Conservation (phyloP, 257 asterid genomes). For the Solanum appendiculatum region DNA sequence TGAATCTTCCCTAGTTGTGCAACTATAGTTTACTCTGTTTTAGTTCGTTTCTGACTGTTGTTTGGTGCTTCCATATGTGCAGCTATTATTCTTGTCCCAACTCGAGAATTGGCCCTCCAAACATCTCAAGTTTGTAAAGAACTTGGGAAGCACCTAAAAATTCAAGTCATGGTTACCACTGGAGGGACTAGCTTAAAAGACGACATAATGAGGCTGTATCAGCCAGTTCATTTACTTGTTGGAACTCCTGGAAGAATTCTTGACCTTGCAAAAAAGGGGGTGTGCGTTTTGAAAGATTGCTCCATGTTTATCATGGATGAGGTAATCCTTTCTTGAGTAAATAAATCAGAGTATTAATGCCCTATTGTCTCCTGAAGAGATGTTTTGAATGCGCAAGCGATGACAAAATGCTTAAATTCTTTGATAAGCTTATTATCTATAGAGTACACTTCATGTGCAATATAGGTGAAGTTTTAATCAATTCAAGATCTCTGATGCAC, state of each 20-base stretch:
- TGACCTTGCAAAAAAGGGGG: slow-evolving; percentile 67
- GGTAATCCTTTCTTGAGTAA: slow-evolving; percentile 25
- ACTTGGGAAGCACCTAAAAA: slow-evolving; percentile 69
- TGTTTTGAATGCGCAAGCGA: not conserved
- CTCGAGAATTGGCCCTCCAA: slow-evolving; percentile 85
- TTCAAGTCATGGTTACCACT: slow-evolving; percentile 79
- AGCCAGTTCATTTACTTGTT: slow-evolving; percentile 88
- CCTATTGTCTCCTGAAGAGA: not conserved
- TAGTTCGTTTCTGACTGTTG: not conserved
- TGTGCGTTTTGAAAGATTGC: slow-evolving; percentile 57
- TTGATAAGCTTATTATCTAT: not conserved
- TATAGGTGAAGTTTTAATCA: not conserved
- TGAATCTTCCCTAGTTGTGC: not conserved
- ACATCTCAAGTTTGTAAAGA: slow-evolving; percentile 88
- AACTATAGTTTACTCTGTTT: not conserved
- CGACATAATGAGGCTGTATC: slow-evolving; percentile 86
- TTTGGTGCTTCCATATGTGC: slow-evolving; percentile 16
- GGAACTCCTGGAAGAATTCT: slow-evolving; percentile 94
- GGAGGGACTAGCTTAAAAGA: slow-evolving; percentile 92
- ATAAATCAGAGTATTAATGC: not conserved
- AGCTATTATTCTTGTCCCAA: slow-evolving; percentile 82
- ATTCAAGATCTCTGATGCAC: not conserved
- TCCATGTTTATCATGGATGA: slow-evolving; percentile 74
- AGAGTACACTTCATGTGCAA: not conserved
- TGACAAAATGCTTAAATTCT: not conserved